phyloP scores from a whole-genome alignment of 2,329 filamentous ascomycete species.

The Epichloe festucae region DNA sequence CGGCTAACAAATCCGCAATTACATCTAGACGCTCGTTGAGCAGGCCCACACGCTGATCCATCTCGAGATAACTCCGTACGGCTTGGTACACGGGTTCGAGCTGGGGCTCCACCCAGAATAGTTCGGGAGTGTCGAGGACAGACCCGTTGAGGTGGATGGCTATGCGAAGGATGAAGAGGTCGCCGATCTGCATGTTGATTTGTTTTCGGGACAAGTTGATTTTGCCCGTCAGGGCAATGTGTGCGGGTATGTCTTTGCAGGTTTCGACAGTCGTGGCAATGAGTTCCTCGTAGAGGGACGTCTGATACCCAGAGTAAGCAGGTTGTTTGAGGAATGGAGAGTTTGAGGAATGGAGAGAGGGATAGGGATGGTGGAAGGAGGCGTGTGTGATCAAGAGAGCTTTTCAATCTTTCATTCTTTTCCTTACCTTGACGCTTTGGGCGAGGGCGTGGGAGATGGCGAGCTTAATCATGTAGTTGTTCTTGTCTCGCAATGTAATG shows the following conservation, averaged over 20 bases:
- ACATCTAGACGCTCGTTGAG: conserved; percentile 77
- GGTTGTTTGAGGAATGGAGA: not conserved
- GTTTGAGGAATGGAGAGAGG: not conserved
- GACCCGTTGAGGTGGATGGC: conserved; percentile 97
- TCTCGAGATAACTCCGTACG: conserved; percentile 89
- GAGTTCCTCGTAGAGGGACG: conserved; percentile 89
- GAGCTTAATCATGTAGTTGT: conserved; percentile 95
- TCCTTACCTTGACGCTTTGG: conserved; percentile 75
- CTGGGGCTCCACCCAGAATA: conserved; percentile 98
- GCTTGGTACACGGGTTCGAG: conserved; percentile 94
- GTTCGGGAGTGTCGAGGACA: conserved; percentile 88
- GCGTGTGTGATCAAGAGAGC: not conserved
- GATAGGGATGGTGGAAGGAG: not conserved
- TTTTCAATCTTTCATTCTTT: not conserved
- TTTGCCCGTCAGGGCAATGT: conserved; percentile 85
- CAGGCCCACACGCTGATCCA: conserved; percentile 87
- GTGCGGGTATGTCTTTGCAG: conserved; percentile 83
- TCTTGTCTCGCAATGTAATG: conserved; percentile 84
- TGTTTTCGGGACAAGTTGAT: conserved; percentile 77
- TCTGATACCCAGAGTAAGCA: conserved; percentile 35
- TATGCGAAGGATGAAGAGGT: conserved; percentile 93
- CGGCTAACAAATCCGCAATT: conserved; percentile 82
- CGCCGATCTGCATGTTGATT: conserved; percentile 99
- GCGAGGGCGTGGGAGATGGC: conserved; percentile 92
- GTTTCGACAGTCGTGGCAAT: conserved; percentile 87